These are phyloP conservation scores for Keqinozyma sinolaborantium DNA, from an alignment of 1,139 yeast species.

Conservation along the genomic window DNA sequence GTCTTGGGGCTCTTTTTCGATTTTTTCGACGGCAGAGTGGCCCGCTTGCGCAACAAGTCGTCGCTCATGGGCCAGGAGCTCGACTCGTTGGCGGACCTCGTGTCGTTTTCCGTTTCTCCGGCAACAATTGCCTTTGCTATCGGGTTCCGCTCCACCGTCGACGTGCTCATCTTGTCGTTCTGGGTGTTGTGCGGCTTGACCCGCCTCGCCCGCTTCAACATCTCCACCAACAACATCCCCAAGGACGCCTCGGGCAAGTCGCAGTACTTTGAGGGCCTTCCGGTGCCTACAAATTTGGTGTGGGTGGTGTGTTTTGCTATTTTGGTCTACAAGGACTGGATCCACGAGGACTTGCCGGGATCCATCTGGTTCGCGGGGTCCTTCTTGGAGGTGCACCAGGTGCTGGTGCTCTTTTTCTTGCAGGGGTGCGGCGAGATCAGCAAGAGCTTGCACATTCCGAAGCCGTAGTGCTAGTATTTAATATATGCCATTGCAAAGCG, in stretches of 20 bases:
- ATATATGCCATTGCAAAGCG: too few species aligned
- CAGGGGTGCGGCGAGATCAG: constrained; percentile 93
- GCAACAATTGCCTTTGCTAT: constrained; percentile 89
- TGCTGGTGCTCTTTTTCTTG: constrained; percentile 58
- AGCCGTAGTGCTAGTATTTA: constrained; percentile 67
- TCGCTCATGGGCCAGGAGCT: constrained; percentile 96
- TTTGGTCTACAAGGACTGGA: constrained; percentile 50
- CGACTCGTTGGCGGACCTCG: constrained; percentile 91
- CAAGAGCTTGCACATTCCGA: constrained; percentile 87
- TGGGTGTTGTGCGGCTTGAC: constrained; percentile 94
- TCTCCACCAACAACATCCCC: constrained; percentile 89
- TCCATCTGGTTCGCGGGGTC: constrained; percentile 56
- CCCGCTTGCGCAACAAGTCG: constrained; percentile 87
- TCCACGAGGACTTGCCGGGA: constrained; percentile 56
- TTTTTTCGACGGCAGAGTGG: constrained; percentile 95
- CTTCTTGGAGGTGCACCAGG: constrained; percentile 70
- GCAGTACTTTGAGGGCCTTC: constrained; percentile 87
- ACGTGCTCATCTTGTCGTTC: constrained; percentile 69
- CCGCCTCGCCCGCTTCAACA: constrained; percentile 91
- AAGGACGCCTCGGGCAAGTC: constrained; percentile 83
- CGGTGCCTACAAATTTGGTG: constrained; percentile 83
- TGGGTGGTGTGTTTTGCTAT: constrained; percentile 73
- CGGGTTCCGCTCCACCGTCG: constrained; percentile 83
- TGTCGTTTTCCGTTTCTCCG: constrained; percentile 91
- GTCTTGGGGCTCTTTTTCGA: constrained; percentile 90